Conservation (phyloP, 2,329 filamentous ascomycete genomes). For the Penicillium digitatum region DNA sequence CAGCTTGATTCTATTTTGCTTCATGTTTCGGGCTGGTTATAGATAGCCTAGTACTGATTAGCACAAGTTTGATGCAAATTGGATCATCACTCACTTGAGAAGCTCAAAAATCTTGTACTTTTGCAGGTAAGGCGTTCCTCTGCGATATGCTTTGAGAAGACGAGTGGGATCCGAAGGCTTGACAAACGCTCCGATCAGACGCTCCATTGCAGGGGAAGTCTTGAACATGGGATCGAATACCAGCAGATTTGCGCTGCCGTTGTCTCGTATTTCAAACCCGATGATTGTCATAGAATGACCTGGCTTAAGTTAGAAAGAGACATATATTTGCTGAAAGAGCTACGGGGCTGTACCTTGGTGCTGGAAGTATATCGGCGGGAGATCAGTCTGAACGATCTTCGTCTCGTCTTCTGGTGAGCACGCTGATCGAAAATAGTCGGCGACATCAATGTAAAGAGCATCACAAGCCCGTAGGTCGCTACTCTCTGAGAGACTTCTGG, state of each 20-base stretch:
- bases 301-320: slow-evolving; percentile 21
- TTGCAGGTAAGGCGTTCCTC: slow-evolving; percentile 63
- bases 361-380: slow-evolving; percentile 87
- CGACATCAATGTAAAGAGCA: slow-evolving; percentile 63
- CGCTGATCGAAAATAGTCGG: slow-evolving; percentile 66
- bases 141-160: slow-evolving; percentile 68
- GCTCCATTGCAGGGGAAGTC: slow-evolving; percentile 61
- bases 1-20: not conserved
- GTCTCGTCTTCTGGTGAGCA: slow-evolving; percentile 46
- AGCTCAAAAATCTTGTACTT: slow-evolving; percentile 76
- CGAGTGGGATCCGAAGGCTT: slow-evolving; percentile 47
- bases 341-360: slow-evolving; percentile 56
- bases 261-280: slow-evolving; percentile 67
- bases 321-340: not conserved
- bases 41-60: slow-evolving; percentile 9
- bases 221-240: slow-evolving; percentile 86
- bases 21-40: not conserved
- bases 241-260: slow-evolving; percentile 66
- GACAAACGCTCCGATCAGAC: slow-evolving; percentile 49
- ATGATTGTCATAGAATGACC: slow-evolving; percentile 90
- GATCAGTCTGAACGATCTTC: slow-evolving; percentile 65
- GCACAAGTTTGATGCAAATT: not conserved
- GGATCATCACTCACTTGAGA: slow-evolving; percentile 53
- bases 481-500: slow-evolving; percentile 54
- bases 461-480: slow-evolving; percentile 48